Evolutionary conservation across 148 eudicot species (phyloP).

Genomic region (Rhododendron ferrugineum): DNA sequence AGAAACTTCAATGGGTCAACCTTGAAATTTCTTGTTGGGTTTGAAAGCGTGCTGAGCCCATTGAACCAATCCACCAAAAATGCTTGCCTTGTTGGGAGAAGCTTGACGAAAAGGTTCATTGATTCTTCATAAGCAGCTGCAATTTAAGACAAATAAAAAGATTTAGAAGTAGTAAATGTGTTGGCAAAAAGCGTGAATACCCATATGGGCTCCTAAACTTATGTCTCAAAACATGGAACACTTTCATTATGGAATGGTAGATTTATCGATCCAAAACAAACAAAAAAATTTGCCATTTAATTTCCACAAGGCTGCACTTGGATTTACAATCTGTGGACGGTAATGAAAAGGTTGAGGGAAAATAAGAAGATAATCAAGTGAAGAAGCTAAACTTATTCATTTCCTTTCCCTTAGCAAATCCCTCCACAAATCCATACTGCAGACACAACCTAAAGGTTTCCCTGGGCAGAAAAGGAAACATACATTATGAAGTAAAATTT

Average conservation of each 20-base stretch:
- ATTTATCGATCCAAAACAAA: not conserved
- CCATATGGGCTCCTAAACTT: not conserved
- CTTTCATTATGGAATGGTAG: not conserved
- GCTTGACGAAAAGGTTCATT: slow-evolving; percentile 5
- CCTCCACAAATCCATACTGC: not conserved
- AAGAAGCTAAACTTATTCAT: no score
- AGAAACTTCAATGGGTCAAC: not conserved
- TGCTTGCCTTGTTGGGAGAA: not conserved
- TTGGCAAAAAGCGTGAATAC: not conserved
- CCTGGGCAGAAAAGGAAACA: not conserved
- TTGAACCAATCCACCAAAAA: slow-evolving; percentile 6
- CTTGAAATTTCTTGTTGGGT: not conserved
- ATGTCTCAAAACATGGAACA: not conserved
- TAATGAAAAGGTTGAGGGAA: not conserved
- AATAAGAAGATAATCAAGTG: no score
- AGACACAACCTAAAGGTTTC: not conserved
- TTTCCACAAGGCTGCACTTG: not conserved
- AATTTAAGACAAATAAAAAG: not conserved
- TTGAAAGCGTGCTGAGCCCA: slow-evolving; percentile 8
- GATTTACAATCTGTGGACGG: not conserved
- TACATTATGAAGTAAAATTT: not conserved
- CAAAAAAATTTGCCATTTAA: not conserved
- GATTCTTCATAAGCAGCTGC: slow-evolving; percentile 11
- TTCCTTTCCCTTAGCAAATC: not conserved
- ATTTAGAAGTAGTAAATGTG: not conserved